Conservation (phyloP, 495 filamentous ascomycete species). For the Trichoderma parareesei region DNA sequence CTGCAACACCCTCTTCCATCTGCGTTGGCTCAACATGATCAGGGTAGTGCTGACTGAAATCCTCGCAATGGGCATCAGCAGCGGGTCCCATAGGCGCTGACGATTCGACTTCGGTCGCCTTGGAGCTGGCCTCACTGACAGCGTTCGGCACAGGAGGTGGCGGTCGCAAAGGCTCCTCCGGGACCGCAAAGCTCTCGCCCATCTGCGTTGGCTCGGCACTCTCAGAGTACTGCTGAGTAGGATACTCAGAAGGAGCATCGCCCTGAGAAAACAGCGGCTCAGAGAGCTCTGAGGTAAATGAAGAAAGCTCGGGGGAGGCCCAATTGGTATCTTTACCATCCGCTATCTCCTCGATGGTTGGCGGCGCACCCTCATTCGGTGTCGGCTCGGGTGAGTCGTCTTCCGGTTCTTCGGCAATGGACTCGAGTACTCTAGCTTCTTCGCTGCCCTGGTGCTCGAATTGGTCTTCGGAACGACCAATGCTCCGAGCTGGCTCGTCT, state of each 20-base stretch:
- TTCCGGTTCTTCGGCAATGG: neutral
- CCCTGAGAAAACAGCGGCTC: constrained; percentile 9
- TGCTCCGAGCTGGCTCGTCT: neutral
- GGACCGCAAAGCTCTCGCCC: neutral
- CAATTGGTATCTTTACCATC: neutral
- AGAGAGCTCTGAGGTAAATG: constrained; percentile 1
- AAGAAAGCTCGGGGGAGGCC: neutral
- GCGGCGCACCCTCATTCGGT: neutral
- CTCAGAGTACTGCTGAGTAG: neutral
- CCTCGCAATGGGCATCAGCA: neutral
- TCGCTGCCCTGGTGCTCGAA: neutral
- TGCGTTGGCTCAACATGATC: constrained; percentile 1
- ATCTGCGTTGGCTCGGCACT: constrained; percentile 8
- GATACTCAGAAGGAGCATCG: constrained; percentile 1
- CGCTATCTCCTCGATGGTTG: neutral
- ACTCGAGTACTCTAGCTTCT: neutral
- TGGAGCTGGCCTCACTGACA: no score
- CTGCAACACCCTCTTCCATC: neutral
- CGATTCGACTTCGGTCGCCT: no score
- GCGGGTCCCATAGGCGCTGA: no score
- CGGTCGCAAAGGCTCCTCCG: neutral
- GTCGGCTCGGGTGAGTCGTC: neutral
- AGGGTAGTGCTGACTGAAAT: neutral
- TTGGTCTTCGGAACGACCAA: neutral
- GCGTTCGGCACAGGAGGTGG: neutral